Conservation (phyloP, 2,329 filamentous ascomycete genomes). For the Ceratocystis destructans region DNA sequence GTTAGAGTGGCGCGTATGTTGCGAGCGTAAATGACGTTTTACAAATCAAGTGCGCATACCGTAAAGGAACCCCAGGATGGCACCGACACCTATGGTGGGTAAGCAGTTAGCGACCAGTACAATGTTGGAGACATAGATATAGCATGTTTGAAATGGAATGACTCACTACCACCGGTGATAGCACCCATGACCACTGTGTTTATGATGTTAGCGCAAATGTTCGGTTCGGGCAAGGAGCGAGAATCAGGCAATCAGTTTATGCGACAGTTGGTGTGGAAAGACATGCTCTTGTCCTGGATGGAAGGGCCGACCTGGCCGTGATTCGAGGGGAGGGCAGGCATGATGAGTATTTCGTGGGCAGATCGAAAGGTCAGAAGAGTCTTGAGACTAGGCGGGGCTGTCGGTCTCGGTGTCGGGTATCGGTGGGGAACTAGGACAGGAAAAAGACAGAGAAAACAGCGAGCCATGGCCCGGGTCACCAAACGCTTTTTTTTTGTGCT, state of each 20-base stretch:
- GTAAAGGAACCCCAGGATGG: slow-evolving; percentile 96
- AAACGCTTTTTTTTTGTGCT: not conserved
- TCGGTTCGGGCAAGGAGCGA: not conserved
- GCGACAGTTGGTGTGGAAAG: not conserved
- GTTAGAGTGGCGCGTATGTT: slow-evolving; percentile 19
- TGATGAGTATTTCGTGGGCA: slow-evolving; percentile 19
- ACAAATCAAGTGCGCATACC: slow-evolving; percentile 40
- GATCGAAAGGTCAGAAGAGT: not conserved
- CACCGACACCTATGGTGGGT: slow-evolving; percentile 62
- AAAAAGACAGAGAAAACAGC: too few species aligned
- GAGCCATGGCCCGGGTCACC: not conserved
- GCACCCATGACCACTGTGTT: slow-evolving; percentile 88
- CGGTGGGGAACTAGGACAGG: too few species aligned
- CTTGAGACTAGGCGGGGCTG: not conserved
- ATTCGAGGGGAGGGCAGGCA: slow-evolving; percentile 32
- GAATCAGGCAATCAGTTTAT: not conserved
- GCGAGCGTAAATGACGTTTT: not conserved
- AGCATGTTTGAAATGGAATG: not conserved
- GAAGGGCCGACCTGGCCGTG: slow-evolving; percentile 26
- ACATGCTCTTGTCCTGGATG: slow-evolving; percentile 37
- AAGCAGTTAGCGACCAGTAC: slow-evolving; percentile 8
- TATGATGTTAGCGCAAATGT: slow-evolving; percentile 6
- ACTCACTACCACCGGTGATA: slow-evolving; percentile 95
- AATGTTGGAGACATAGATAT: not conserved
- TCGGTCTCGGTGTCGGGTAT: too few species aligned